phyloP scores from a whole-genome alignment of 441 rosid species.

The Daphne laureola region DNA sequence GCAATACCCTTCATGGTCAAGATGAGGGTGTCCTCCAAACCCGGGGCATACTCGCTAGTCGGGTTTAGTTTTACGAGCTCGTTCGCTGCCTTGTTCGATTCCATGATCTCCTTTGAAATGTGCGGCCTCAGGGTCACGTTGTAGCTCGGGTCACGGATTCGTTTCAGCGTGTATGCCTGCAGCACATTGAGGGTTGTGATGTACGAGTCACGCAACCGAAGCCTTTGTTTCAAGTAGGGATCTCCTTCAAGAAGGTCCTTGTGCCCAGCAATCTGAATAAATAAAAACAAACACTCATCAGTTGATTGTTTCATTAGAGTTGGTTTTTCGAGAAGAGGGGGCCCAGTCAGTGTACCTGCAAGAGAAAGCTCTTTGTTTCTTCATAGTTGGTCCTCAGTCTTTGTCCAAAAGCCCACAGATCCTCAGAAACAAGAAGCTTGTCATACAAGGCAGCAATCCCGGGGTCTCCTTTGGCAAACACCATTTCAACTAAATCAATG shows the following conservation, averaged over 20 bases:
- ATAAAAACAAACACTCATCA: too few relatives aligned
- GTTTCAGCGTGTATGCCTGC: slow-evolving; percentile 90
- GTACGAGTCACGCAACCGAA: slow-evolving; percentile 75
- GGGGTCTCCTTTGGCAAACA: slow-evolving; percentile 94
- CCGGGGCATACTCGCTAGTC: slow-evolving; percentile 76
- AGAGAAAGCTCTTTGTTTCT: slow-evolving; percentile 75
- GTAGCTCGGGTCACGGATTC: slow-evolving; percentile 77
- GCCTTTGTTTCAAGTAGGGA: slow-evolving; percentile 85
- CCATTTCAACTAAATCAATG: slow-evolving; percentile 94
- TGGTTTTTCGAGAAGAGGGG: too few relatives aligned
- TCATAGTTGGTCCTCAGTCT: slow-evolving; percentile 57
- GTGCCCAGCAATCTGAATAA: slow-evolving; percentile 68
- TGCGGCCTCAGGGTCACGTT: slow-evolving; percentile 60
- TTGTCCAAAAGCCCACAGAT: slow-evolving; percentile 71
- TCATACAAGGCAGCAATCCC: slow-evolving; percentile 79
- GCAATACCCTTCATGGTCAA: slow-evolving; percentile 97
- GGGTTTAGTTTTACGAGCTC: slow-evolving; percentile 77
- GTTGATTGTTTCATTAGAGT: too few relatives aligned
- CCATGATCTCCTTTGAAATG: slow-evolving; percentile 57
- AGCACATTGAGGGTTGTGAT: slow-evolving; percentile 86
- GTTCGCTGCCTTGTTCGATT: slow-evolving; percentile 54
- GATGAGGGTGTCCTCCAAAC: slow-evolving; percentile 90
- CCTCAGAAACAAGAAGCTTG: slow-evolving; percentile 79
- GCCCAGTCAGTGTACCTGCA: slow-evolving; percentile 39
- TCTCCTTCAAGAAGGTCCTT: slow-evolving; percentile 89